phyloP scores from a whole-genome alignment of 805 yeast genomes.

The Starmerella stigmatis region DNA sequence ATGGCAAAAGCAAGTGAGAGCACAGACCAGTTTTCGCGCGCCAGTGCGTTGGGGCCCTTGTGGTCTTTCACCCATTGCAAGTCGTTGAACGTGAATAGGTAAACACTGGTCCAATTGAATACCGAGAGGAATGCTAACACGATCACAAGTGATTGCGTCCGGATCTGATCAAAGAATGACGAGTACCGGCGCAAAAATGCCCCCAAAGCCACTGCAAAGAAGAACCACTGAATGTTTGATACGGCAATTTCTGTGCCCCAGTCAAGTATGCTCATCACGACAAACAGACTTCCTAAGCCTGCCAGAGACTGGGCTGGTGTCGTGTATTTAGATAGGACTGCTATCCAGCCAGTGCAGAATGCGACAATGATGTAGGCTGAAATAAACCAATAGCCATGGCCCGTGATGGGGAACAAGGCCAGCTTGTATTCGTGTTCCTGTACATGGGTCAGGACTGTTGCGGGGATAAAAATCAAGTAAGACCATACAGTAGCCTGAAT shows the following conservation, averaged over 20 bases:
- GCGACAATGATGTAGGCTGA: constrained; percentile 10
- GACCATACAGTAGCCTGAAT: constrained; percentile 15
- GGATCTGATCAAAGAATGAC: not conserved
- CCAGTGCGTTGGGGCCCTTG: constrained; percentile 12
- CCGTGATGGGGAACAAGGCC: constrained; percentile 5
- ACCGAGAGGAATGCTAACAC: not conserved
- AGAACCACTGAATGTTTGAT: constrained; percentile 13
- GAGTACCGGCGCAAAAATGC: constrained; percentile 12
- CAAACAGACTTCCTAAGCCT: constrained; percentile 4
- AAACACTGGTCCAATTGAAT: constrained; percentile 7
- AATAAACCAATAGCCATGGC: constrained; percentile 16
- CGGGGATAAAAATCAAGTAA: constrained; percentile 1
- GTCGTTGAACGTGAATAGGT: constrained; percentile 4
- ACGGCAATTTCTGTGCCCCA: constrained; percentile 8
- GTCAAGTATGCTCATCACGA: not conserved
- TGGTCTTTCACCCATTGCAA: constrained; percentile 3
- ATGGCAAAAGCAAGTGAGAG: constrained; percentile 7
- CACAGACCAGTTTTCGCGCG: constrained; percentile 12
- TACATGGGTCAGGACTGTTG: not conserved
- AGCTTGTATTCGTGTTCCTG: not conserved
- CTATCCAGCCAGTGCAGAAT: constrained; percentile 13
- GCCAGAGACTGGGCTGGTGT: constrained; percentile 10
- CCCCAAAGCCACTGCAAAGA: constrained; percentile 11
- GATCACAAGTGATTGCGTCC: not conserved
- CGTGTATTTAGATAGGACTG: constrained; percentile 2